These are phyloP conservation scores for Aspergillus baeticus DNA, from an alignment of 495 filamentous ascomycete species.

Conservation along the genomic window DNA sequence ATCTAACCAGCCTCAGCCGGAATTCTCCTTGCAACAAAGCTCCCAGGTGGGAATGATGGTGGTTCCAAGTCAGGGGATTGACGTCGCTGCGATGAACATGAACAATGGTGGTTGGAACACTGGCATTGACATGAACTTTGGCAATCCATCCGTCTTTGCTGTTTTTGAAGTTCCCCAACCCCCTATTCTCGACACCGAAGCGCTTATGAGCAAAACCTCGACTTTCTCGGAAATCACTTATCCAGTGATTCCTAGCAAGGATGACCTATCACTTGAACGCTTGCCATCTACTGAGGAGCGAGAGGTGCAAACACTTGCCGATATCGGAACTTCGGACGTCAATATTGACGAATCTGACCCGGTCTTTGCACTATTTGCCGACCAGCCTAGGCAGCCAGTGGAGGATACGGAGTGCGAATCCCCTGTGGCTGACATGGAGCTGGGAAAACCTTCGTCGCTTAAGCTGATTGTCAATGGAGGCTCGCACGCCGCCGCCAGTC, in stretches of 20 bases:
- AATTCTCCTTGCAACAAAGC: conserved; percentile 58
- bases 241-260: conserved; percentile 43
- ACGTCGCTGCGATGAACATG: conserved; percentile 61
- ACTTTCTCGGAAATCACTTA: conserved; percentile 33
- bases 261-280: conserved; percentile 48
- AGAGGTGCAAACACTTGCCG: conserved; percentile 25
- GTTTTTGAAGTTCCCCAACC: conserved; percentile 74
- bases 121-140: conserved; percentile 54
- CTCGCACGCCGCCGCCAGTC: conserved; percentile 29
- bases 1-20: conserved; percentile 50
- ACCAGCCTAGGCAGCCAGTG: conserved; percentile 37
- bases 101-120: conserved; percentile 53
- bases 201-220: conserved; percentile 66
- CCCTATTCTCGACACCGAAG: conserved; percentile 58
- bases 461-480: conserved; percentile 60
- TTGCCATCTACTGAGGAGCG: conserved; percentile 33
- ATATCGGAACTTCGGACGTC: conserved; percentile 42
- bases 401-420: conserved; percentile 18
- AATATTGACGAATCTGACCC: conserved; percentile 62
- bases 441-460: conserved; percentile 57
- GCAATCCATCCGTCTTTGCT: conserved; percentile 75
- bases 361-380: conserved; percentile 55
- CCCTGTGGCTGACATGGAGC: conserved; percentile 54
- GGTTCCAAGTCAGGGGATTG: conserved; percentile 71
- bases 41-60: conserved; percentile 67